Base-by-base conservation (phyloP, 441 rosid genomes). In the Dalechampia spathulata region DNA sequence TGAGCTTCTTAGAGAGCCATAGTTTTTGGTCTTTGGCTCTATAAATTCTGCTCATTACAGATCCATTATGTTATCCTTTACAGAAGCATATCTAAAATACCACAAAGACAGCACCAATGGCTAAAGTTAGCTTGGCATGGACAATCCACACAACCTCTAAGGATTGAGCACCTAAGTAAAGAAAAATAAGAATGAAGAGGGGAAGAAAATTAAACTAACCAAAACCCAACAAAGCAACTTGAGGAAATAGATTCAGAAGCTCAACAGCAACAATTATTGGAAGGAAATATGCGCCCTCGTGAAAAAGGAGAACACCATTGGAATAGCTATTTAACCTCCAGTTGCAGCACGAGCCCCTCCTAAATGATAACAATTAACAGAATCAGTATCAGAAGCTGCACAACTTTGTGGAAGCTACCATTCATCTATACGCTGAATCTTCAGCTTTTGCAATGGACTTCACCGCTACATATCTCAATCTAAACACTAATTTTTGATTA, bases 281-380 rank as follows among this genome's bases (percentile, higher is more conserved):
- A 39, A 58, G 45, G 16, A 10, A 21, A 28, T 51, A 27, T 61
- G 45, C 6, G 36, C 25, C 21, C 30, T 17, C 40, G 21, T 26
- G 14, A 45, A 44, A 44, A 40, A 44, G 38, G 19, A 56, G 20
- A 40, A 32, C 46, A 27, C 55, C 44, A 32, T 47, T 64, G 39
- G 7, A 49, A 58, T 53, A 63, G 65, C 65, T 55, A 63, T 67
- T 87, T 79, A 82, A 64, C 74, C 74, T 40, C 72, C 73, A 21
- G 62, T 70, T 47, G 75, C 64, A 14, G 76, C 69, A 28, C 62
- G 78, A 61, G 67, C 47, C 45, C 83, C 83, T 52, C 64, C 84
- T 78, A 61, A 30, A 27, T 46, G 39, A 66, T 43, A 47, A 45
- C 20, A 48, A 16, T 10, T 26, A 9, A 20, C 34, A 14, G 10